Percentiles rank a stretch among this genome's conserved stretches.
Conservation (phyloP, 139 green algal species). For the Closterium sp. region DNA sequence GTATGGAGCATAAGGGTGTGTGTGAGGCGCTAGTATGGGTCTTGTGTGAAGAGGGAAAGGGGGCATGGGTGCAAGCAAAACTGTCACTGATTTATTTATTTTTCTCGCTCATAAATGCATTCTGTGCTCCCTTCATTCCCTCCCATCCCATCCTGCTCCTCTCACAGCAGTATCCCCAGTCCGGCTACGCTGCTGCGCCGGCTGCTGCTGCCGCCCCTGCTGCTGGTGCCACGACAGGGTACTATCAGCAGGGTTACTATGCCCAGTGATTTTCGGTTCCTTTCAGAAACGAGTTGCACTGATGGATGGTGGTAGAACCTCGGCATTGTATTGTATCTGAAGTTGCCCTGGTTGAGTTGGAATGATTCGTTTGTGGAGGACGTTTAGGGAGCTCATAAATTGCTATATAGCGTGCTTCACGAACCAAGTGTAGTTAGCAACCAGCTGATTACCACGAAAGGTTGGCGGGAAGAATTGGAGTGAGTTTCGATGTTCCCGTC, state of each 20-base stretch:
- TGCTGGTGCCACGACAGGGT: background rate
- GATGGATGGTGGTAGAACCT: too few species aligned
- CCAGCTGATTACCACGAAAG: too few species aligned
- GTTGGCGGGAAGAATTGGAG: too few species aligned
- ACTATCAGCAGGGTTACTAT: slow-evolving; percentile 8
- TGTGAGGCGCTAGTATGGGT: background rate
- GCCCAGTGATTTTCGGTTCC: background rate
- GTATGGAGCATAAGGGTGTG: background rate
- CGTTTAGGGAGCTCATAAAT: too few species aligned
- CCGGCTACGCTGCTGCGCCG: background rate
- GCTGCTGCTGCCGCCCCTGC: background rate
- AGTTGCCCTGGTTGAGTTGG: too few species aligned
- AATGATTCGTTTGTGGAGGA: too few species aligned
- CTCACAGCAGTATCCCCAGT: background rate
- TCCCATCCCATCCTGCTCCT: background rate
- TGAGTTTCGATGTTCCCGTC: too few species aligned
- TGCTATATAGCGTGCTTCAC: background rate
- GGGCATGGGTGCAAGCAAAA: background rate
- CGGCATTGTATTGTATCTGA: too few species aligned
- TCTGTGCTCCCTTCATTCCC: background rate
- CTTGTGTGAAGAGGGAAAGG: background rate
- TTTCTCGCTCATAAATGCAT: background rate
- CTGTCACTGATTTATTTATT: background rate
- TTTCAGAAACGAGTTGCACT: background rate
- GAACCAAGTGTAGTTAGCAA: background rate